These are phyloP conservation scores for Fonsecaea multimorphosa DNA, from an alignment of 2,329 filamentous ascomycete genomes.

Conservation along the genomic window DNA sequence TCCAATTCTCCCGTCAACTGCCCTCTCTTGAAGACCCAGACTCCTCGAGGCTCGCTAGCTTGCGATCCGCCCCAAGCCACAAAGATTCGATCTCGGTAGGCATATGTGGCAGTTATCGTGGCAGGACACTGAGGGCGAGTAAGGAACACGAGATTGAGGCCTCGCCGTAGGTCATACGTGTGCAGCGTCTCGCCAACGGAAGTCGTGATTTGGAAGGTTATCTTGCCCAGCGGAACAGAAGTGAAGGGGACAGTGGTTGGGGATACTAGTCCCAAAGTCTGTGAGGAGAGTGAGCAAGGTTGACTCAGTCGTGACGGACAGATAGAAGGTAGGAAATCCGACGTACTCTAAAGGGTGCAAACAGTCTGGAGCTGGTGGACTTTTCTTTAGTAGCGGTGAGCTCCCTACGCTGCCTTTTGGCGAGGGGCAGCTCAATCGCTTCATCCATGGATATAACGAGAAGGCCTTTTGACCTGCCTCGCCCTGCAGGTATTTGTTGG, in stretches of 20 bases:
- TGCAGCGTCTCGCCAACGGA: constrained; percentile 89
- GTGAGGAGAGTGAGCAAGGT: constrained; percentile 18
- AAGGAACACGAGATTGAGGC: constrained; percentile 90
- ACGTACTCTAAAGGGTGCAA: constrained; percentile 88
- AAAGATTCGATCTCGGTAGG: constrained; percentile 85
- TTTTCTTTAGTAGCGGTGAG: constrained; percentile 46
- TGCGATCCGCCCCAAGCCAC: constrained; percentile 81
- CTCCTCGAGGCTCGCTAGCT: constrained; percentile 63
- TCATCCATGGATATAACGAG: constrained; percentile 29
- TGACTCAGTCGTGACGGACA: background rate
- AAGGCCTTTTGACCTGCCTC: background rate
- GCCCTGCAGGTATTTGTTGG: constrained; percentile 7
- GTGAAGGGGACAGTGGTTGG: constrained; percentile 91
- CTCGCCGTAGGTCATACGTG: constrained; percentile 91
- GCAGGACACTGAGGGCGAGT: constrained; percentile 87
- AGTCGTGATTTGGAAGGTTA: constrained; percentile 96
- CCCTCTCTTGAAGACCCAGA: constrained; percentile 93
- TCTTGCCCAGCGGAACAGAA: constrained; percentile 85
- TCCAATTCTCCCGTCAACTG: constrained; percentile 80
- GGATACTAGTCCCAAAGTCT: constrained; percentile 93
- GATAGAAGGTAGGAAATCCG: background rate
- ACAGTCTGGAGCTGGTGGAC: constrained; percentile 73
- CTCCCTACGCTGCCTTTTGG: constrained; percentile 77
- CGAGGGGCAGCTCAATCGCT: constrained; percentile 60
- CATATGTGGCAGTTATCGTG: constrained; percentile 81